Evolutionary conservation across 768 basidiomycete species (phyloP).

Genomic region (Termitomyces sp.): DNA sequence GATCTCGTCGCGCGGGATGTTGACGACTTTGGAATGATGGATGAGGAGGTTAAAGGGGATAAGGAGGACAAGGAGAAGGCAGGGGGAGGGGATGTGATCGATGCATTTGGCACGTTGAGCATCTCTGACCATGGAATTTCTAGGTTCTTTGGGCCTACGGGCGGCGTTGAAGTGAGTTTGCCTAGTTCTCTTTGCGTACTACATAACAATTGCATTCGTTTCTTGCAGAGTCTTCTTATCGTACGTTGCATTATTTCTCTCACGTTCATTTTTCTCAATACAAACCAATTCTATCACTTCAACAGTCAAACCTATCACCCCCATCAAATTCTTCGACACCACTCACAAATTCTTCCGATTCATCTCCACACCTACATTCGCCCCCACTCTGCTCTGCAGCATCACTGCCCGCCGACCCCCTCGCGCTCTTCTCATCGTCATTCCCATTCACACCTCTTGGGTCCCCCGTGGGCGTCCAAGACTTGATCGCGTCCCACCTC

Average conservation of each 20-base stretch:
- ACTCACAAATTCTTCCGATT: conserved; percentile 16
- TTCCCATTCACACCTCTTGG: conserved; percentile 66
- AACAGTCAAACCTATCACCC: conserved; percentile 6
- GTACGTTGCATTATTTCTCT: conserved; percentile 2
- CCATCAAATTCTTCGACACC: conserved; percentile 17
- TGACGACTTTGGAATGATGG: conserved; percentile 14
- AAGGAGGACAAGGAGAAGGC: background rate
- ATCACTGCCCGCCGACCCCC: conserved; percentile 19
- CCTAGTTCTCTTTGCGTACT: background rate
- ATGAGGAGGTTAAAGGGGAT: conserved; percentile 5
- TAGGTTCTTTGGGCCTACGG: conserved; percentile 63
- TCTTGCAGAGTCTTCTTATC: conserved; percentile 17
- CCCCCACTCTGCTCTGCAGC: conserved; percentile 8
- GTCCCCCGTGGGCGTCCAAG: conserved; percentile 36
- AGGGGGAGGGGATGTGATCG: conserved; percentile 36
- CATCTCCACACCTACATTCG: conserved; percentile 15
- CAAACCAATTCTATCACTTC: background rate
- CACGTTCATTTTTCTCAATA: background rate
- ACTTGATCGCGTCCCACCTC: conserved; percentile 46
- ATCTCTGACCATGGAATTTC: conserved; percentile 56
- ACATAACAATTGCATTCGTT: too few relatives aligned
- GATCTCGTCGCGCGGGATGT: conserved; percentile 36
- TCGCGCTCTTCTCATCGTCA: conserved; percentile 46
- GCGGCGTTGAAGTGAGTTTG: conserved; percentile 55
- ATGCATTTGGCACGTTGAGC: conserved; percentile 55